Evolutionary conservation across 495 filamentous ascomycete species (phyloP), one percentile per base, ranked within the genome.

Genomic region (Podospora australis): DNA sequence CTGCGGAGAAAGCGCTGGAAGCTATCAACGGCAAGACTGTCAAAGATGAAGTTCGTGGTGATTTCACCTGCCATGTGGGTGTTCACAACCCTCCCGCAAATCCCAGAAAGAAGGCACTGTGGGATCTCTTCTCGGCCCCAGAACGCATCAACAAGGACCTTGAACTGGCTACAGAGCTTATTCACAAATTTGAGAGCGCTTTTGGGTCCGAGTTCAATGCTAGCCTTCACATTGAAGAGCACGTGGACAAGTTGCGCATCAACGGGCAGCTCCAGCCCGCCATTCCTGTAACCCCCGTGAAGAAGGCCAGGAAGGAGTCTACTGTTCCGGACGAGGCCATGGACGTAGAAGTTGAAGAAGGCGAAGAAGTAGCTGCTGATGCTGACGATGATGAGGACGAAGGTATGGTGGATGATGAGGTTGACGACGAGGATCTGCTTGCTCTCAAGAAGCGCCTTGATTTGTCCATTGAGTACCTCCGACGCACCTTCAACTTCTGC

Each of bases 51-150:
- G 79, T 83, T 39, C 85, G 90, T 28, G 94, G 91, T 20, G 90
- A 97, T 63, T 99, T 99, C 64, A 87, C 88, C 19, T 95, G 91
- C 62, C 94, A 99, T 62, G 92, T 97, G 30, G 92, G 92, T 44
- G 83, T 99, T 25, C 92, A 99, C 66, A 85, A 87, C 38, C 90
- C 92, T 6, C 88, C 90, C 0, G 75, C 77, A 14, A 81, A 87
- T 50, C 86, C 88, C 1, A 79, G 90, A 51, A 97, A 96, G 76
- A 99, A 99, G 70, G 91, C 95, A 0, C 71, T 99, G 2, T 96
- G 90, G 90, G 90, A 96, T 67, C 72, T 96, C 2, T 96, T 95
- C 62, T 95, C 90, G 10, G 78, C 88, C 1, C 90, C 90, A 0
- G 88, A 95, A 55, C 79, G 90, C 21, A 82, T 96, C 56, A 83